phyloP scores from a whole-genome alignment of 1,284 basidiomycete genomes.

The Cystobasidiaceae sp. region DNA sequence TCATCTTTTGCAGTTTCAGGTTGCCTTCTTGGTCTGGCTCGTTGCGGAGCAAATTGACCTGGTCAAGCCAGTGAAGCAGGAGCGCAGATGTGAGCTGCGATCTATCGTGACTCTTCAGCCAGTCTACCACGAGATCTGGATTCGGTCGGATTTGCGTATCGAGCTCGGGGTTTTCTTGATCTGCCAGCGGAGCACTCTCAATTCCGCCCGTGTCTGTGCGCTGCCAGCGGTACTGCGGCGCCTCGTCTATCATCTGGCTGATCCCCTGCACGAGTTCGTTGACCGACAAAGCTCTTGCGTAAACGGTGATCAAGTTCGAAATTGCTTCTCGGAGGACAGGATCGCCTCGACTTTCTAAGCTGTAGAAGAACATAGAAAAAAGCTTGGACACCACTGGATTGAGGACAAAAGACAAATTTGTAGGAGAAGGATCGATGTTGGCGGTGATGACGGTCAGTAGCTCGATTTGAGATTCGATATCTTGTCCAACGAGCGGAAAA shows the following conservation, averaged over 20 bases:
- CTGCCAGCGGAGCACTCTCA: too few relatives aligned
- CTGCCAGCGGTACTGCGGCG: constrained; percentile 1
- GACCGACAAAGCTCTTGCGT: background rate
- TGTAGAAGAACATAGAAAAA: constrained; percentile 7
- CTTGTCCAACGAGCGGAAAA: background rate
- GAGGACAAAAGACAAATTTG: constrained; percentile 17
- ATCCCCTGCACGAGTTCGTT: constrained; percentile 12
- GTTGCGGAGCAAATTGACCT: constrained; percentile 53
- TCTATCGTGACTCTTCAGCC: constrained; percentile 1
- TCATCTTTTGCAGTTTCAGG: constrained; percentile 15
- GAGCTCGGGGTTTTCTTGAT: background rate
- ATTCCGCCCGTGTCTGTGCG: constrained; percentile 9
- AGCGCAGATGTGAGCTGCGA: constrained; percentile 54
- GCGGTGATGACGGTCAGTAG: constrained; percentile 1
- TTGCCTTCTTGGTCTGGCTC: background rate
- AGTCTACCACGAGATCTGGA: constrained; percentile 11
- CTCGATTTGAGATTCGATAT: constrained; percentile 27
- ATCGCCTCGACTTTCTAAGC: constrained; percentile 23
- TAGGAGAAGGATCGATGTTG: constrained; percentile 23
- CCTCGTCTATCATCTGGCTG: background rate
- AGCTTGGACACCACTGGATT: background rate
- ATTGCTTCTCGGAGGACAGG: constrained; percentile 13
- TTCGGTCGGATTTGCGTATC: constrained; percentile 4
- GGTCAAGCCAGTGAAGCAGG: constrained; percentile 67
- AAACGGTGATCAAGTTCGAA: constrained; percentile 2